Conservation (phyloP, 73 alveolate species). For the Stentor coeruleus region DNA sequence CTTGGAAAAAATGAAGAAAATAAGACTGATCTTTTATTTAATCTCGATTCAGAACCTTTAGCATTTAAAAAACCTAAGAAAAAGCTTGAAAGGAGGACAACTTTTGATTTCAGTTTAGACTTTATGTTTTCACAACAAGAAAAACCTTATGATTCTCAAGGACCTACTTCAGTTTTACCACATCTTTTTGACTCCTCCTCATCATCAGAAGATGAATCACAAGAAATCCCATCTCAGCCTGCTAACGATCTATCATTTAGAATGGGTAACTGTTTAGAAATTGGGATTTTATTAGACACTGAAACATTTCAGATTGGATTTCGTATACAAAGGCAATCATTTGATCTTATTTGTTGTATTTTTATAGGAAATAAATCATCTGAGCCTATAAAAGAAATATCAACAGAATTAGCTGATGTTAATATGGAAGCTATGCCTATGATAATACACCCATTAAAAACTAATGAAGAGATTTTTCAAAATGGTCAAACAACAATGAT, state of each 20-base stretch:
- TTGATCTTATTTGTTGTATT: neutral
- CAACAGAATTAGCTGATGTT: neutral
- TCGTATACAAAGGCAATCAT: neutral
- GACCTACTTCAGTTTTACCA: too few species aligned
- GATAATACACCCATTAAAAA: neutral
- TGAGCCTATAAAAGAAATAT: neutral
- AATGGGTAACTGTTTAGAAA: slow-evolving; percentile 14
- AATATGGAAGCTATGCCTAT: neutral
- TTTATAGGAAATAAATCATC: slow-evolving; percentile 1
- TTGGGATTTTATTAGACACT: neutral
- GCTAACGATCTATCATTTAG: neutral
- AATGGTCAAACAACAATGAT: neutral
- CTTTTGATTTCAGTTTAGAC: neutral
- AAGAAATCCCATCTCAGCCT: neutral
- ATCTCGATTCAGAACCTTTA: neutral
- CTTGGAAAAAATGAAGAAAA: too few species aligned
- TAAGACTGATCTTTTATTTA: too few species aligned
- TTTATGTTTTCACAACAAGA: neutral
- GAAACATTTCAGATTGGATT: neutral
- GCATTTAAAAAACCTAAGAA: too few species aligned
- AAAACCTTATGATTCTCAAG: neutral
- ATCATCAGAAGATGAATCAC: neutral
- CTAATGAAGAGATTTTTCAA: neutral
- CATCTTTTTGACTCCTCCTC: too few species aligned
- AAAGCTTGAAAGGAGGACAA: neutral